Evolutionary conservation across 1,284 basidiomycete genomes (phyloP), one percentile per base, ranked within the genome.

Genomic region (Phlebopus sp.): DNA sequence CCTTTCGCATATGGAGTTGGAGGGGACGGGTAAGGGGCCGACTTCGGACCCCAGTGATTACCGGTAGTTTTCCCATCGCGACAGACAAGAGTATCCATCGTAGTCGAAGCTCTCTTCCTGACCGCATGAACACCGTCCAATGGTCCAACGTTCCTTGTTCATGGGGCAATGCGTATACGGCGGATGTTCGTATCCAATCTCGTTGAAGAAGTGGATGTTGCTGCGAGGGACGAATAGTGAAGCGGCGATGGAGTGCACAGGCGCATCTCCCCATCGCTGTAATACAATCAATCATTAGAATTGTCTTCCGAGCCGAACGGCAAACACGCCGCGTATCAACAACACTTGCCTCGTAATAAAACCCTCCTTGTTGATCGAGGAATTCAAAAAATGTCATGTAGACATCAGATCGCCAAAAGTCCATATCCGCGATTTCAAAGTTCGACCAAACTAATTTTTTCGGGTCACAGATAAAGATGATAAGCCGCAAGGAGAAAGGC

Each of bases 211-310:
- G 60, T 90, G 86, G 23, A 92, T 72, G 56, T 90, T 78, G 47
- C 81, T 77, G 59, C 78, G 83, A 23, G 73, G 68, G 2, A 82
- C 77, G 62, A 92, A 90, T 15, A 92, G 62, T 0, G 85, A 76
- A 0, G 81, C 89, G 4, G 86, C 90, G 46, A 93, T 90, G 46
- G 83, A 87, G 60, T 92, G 90, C 5, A 93, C 82, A 1, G 90
- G 91, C 8, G 92, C 92, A 64, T 94, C 92, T 42, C 91, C 91
- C 90, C 89, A 90, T 44, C 88, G 75, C 77, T 84, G 52, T 47
- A n/a, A n/a, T n/a, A 45, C 47, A 42, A 42, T 59, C 4, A 51
- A 41, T 17, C 9, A 41, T 43, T 43, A 14, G 29, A n/a, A n/a
- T 9, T 10, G 27, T 38, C 27, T n/a, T 29, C 23, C 1, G 3